Evolutionary conservation across 1,284 basidiomycete genomes (phyloP), one percentile per base, ranked within the genome.

Genomic region (Leccinum griseonigrum): DNA sequence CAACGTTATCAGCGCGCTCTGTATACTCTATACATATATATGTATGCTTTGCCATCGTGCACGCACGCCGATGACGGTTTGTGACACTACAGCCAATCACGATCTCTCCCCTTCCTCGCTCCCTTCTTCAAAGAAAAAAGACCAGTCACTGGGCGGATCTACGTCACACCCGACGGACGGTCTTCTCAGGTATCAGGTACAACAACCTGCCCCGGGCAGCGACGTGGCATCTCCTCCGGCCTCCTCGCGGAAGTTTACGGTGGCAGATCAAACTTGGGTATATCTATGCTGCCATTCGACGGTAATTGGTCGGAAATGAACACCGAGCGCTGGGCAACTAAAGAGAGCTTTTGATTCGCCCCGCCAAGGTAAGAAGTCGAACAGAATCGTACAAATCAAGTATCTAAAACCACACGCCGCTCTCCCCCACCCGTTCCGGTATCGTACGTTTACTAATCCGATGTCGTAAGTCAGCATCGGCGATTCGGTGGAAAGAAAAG

Each of bases 321-420:
- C 13, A 3, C 34, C 5, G 26, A 28, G 40, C 46, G 14, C 10
- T 10, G 13, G 3, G 3, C n/a, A 38, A 18, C 5, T 26, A 14
- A 29, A 14, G 9, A 14, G 11, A 29, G 48, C n/a, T 2, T 38
- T 29, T 10, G 34, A 40, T 51, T 48, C 34, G 13, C 38, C 13
- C 46, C 58, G 28, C 32, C 28, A 59, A 38, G 22, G 26, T 18
- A 58, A 54, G 2, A 43, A 43, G n/a, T 43, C 10, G n/a, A 59
- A 40, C 36, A 29, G 28, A 22, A 67, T 67, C 58, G 46, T 70
- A 71, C 68, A 66, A 43, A 61, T 57, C 57, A 53, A 60, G 40
- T 16, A 57, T 34, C 50, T 28, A 59, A 1, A 32, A 43, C 43
- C n/a, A 11, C 28, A 26, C 40, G 40, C 40, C 18, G 18, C 22